phyloP scores from a whole-genome alignment of 2,329 filamentous ascomycete species.

The Nemania sp. region DNA sequence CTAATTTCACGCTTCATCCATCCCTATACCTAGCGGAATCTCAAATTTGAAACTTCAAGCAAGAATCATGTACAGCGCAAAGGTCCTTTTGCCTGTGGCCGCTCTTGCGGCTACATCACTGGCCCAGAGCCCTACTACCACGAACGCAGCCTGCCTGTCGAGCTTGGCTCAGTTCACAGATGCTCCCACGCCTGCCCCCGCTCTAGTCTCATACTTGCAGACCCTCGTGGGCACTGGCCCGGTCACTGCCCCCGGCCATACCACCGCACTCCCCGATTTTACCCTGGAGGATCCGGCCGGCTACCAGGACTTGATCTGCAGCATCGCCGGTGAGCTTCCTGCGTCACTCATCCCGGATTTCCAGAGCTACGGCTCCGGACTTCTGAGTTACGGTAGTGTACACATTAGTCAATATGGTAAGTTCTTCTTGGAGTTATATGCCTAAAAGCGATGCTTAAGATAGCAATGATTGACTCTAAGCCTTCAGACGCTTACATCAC shows the following conservation, averaged over 20 bases:
- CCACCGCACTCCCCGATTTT: slow-evolving; percentile 10
- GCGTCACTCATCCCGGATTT: slow-evolving; percentile 16
- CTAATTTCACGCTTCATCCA: neutral
- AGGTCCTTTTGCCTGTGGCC: slow-evolving; percentile 18
- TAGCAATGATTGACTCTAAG: no score
- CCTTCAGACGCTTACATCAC: slow-evolving; percentile 32
- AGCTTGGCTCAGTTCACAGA: neutral
- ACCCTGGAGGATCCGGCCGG: slow-evolving; percentile 30
- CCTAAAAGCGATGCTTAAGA: no score
- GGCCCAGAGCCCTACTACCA: slow-evolving; percentile 3
- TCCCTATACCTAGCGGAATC: neutral
- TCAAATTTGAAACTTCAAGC: neutral
- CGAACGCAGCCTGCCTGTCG: neutral
- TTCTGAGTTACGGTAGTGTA: slow-evolving; percentile 23
- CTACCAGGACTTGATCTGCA: slow-evolving; percentile 18
- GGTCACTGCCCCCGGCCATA: slow-evolving; percentile 11
- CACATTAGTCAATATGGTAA: slow-evolving; percentile 20
- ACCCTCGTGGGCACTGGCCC: neutral
- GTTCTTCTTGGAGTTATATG: no score
- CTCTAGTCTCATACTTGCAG: slow-evolving; percentile 2
- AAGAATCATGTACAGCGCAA: slow-evolving; percentile 26
- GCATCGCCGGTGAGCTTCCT: slow-evolving; percentile 20
- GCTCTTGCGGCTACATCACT: slow-evolving; percentile 21
- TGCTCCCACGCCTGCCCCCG: slow-evolving; percentile 6
- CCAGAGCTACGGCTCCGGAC: slow-evolving; percentile 7